These are phyloP conservation scores for Calonectria henricotiae DNA, from an alignment of 2,329 filamentous ascomycete genomes.

Conservation along the genomic window DNA sequence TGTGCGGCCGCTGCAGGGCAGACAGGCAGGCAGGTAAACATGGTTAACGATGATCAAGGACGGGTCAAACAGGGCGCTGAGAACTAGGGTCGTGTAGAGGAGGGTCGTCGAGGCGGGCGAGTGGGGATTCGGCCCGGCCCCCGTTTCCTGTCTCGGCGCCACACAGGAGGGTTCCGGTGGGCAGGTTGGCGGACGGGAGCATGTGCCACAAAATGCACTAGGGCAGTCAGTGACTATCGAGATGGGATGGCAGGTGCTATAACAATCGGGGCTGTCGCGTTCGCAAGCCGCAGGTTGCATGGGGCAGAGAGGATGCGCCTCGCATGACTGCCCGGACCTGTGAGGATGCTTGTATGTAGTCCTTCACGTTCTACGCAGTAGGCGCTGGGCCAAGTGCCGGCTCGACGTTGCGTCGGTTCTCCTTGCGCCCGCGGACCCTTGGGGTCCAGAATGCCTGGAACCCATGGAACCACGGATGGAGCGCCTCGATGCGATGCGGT, in stretches of 20 bases:
- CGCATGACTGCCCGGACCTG: slow-evolving; percentile 17
- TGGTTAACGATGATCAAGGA: slow-evolving; percentile 29
- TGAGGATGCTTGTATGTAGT: slow-evolving; percentile 11
- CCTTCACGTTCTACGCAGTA: slow-evolving; percentile 5
- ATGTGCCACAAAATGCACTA: slow-evolving; percentile 29
- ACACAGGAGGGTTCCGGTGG: slow-evolving; percentile 48
- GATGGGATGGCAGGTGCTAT: slow-evolving; percentile 31
- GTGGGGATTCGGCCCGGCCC: slow-evolving; percentile 52
- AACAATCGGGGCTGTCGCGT: slow-evolving; percentile 15
- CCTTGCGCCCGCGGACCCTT: slow-evolving; percentile 17
- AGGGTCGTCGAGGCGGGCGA: slow-evolving; percentile 40
- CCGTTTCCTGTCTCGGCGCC: slow-evolving; percentile 49
- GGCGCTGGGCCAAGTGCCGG: slow-evolving; percentile 24
- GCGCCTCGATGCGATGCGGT: slow-evolving; percentile 17
- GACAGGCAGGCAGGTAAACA: slow-evolving; percentile 15
- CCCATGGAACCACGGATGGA: slow-evolving; percentile 4
- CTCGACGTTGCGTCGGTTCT: slow-evolving; percentile 27
- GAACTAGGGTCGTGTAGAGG: slow-evolving; percentile 14
- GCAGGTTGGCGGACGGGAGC: slow-evolving; percentile 43
- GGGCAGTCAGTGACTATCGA: slow-evolving; percentile 10
- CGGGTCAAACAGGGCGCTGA: slow-evolving; percentile 24
- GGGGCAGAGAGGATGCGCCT: slow-evolving; percentile 10
- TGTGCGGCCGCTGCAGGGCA: slow-evolving; percentile 29
- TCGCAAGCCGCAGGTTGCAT: slow-evolving; percentile 23
- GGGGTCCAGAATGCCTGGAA: slow-evolving; percentile 19